A percentile compares a stretch with the other conserved stretches of the same genome.
Conservation (phyloP, 1,139 yeast genomes). For the Candida pseudoviswanathii region DNA sequence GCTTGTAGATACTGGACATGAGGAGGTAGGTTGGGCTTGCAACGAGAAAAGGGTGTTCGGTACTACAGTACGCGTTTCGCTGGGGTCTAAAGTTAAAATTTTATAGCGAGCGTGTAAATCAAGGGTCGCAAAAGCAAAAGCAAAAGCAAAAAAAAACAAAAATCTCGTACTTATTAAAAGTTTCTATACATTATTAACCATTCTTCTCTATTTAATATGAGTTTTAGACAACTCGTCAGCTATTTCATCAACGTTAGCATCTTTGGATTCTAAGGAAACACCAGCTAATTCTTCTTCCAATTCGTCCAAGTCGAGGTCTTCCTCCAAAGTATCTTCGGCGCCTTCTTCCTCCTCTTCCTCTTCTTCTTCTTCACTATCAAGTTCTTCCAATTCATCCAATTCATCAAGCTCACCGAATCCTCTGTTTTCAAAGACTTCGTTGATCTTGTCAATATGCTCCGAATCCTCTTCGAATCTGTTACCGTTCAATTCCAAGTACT, state of each 20-base stretch:
- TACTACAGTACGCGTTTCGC: background rate
- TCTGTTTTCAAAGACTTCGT: slow-evolving; percentile 65
- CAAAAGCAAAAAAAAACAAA: slow-evolving; percentile 1
- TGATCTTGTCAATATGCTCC: slow-evolving; percentile 35
- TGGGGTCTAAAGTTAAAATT: too few relatives aligned
- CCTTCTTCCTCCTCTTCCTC: slow-evolving; percentile 70
- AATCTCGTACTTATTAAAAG: background rate
- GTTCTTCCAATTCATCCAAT: slow-evolving; percentile 90
- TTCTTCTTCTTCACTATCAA: slow-evolving; percentile 80
- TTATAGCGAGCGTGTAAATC: background rate
- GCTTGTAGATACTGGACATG: slow-evolving; percentile 73
- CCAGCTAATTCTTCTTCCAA: slow-evolving; percentile 62
- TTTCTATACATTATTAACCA: slow-evolving; percentile 1
- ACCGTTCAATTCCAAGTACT: slow-evolving; percentile 82
- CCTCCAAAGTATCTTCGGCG: slow-evolving; percentile 48
- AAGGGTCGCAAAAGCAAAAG: background rate
- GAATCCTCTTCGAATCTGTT: slow-evolving; percentile 67
- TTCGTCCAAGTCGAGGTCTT: slow-evolving; percentile 54
- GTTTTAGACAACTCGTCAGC: slow-evolving; percentile 61
- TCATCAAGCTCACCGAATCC: slow-evolving; percentile 87
- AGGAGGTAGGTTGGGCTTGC: background rate
- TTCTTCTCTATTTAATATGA: slow-evolving; percentile 33
- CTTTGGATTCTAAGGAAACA: slow-evolving; percentile 26
- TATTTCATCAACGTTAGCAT: slow-evolving; percentile 54
- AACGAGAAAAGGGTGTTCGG: background rate